These are phyloP conservation scores for Phytophthora meadii DNA, from an alignment of 352 stramenopile species.

Conservation along the genomic window DNA sequence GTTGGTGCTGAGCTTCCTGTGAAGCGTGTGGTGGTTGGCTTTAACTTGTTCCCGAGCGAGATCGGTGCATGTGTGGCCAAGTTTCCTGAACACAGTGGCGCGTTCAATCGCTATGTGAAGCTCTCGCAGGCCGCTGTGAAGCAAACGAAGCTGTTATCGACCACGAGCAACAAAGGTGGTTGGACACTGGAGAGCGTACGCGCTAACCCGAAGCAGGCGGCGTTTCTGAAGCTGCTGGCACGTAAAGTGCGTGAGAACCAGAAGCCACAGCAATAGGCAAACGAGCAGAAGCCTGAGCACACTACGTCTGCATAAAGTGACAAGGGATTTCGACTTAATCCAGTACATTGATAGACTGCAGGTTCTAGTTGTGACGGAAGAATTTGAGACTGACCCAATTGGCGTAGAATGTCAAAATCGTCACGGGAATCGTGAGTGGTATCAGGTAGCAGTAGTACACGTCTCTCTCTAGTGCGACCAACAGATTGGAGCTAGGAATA, in stretches of 20 bases:
- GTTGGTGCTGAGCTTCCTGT: conserved; percentile 16
- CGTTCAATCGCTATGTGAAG: conserved; percentile 82
- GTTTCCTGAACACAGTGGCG: conserved; percentile 71
- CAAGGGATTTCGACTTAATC: neutral
- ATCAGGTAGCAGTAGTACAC: conserved; percentile 86
- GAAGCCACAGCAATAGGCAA: conserved; percentile 1
- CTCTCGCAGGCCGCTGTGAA: conserved; percentile 67
- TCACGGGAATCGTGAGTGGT: conserved; percentile 78
- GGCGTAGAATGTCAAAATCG: conserved; percentile 78
- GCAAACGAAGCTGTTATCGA: conserved; percentile 42
- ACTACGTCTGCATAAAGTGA: neutral
- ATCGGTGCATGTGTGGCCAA: conserved; percentile 66
- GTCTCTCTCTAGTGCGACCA: conserved; percentile 63
- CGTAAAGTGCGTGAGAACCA: conserved; percentile 66
- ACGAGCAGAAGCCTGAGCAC: neutral
- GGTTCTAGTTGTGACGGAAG: conserved; percentile 79
- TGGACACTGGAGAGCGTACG: conserved; percentile 67
- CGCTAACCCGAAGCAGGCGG: conserved; percentile 67
- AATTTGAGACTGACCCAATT: conserved; percentile 91
- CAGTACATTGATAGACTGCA: neutral
- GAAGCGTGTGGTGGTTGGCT: conserved; percentile 78
- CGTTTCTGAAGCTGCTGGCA: conserved; percentile 68
- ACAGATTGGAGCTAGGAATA: conserved; percentile 13
- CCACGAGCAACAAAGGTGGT: conserved; percentile 15
- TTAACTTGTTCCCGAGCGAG: conserved; percentile 76